Percentiles rank a stretch among this genome's conserved stretches.
Evolutionary conservation across 148 eudicot genomes (phyloP).

Genomic region (Rhododendron kiyosumense): DNA sequence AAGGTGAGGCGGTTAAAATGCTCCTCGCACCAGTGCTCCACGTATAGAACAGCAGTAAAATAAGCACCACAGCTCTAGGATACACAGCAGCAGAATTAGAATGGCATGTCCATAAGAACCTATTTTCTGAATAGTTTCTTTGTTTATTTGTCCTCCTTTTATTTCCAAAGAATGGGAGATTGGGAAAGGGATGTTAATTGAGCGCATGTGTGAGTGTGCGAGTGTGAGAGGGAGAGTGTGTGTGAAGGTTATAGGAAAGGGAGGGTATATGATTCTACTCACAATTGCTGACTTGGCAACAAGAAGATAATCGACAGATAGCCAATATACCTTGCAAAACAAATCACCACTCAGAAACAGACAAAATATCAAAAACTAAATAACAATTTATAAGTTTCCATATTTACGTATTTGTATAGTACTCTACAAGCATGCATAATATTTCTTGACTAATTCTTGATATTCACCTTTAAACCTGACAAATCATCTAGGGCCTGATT

Average conservation of each 20-base stretch:
- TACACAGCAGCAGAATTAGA: constrained; percentile 6
- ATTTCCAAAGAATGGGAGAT: not conserved
- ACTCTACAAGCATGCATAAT: not conserved
- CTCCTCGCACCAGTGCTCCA: constrained; percentile 98
- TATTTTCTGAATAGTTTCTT: not conserved
- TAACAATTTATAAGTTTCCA: not conserved
- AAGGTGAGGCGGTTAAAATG: constrained; percentile 65
- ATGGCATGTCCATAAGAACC: not conserved
- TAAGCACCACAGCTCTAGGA: constrained; percentile 74
- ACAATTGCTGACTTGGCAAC: constrained; percentile 90
- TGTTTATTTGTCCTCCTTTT: not conserved
- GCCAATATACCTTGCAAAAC: constrained; percentile 77
- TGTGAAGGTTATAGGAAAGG: not conserved
- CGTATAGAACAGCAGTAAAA: constrained; percentile 92
- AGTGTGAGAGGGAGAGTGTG: not conserved
- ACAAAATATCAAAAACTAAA: not conserved
- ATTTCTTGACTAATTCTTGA: not conserved
- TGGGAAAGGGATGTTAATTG: not conserved
- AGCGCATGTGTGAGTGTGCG: not conserved
- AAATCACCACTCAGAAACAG: not conserved
- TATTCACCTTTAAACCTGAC: not conserved
- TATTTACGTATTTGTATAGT: not conserved
- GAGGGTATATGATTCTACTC: constrained; percentile 34
- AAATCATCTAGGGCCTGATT: not conserved
- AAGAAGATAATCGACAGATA: constrained; percentile 69